Evolutionary conservation across 495 filamentous ascomycete genomes (phyloP).

Genomic region (Aspergillus olivimuriae): DNA sequence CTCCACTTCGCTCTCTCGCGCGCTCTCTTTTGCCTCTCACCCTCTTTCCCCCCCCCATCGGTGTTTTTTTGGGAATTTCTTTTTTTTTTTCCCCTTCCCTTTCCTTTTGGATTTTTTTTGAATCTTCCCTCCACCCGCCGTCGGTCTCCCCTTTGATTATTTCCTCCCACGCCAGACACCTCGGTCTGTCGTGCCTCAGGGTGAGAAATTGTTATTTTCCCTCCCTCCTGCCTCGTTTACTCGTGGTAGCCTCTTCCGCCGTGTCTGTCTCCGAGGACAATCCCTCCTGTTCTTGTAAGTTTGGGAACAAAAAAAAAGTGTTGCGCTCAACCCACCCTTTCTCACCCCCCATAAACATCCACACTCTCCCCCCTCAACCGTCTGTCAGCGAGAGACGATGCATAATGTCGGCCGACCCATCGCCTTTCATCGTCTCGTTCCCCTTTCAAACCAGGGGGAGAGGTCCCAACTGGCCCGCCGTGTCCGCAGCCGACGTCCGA

Average conservation of each 20-base stretch:
- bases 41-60: constrained; percentile 16
- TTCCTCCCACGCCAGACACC: constrained; percentile 16
- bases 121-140: constrained; percentile 10
- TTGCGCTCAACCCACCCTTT: constrained; percentile 5
- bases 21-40: constrained; percentile 10
- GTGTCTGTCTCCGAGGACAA: constrained; percentile 15
- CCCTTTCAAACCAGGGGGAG: no score
- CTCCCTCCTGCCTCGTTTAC: constrained; percentile 32
- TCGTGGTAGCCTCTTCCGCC: constrained; percentile 28
- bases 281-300: constrained; percentile 27
- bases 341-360: neutral
- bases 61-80: no score
- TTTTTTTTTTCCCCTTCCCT: constrained; percentile 10
- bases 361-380: neutral
- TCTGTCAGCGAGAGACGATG: no score
- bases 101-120: constrained; percentile 14
- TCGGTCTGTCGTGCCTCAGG: constrained; percentile 18
- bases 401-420: no score
- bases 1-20: no score
- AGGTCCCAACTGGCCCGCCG: neutral
- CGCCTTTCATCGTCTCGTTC: neutral
- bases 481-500: neutral
- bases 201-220: constrained; percentile 12
- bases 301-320: constrained; percentile 1
- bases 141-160: constrained; percentile 12